A percentile compares a stretch with the other conserved stretches of the same genome.
Evolutionary conservation across 495 filamentous ascomycete species (phyloP).

Genomic region (Letharia columbiana): DNA sequence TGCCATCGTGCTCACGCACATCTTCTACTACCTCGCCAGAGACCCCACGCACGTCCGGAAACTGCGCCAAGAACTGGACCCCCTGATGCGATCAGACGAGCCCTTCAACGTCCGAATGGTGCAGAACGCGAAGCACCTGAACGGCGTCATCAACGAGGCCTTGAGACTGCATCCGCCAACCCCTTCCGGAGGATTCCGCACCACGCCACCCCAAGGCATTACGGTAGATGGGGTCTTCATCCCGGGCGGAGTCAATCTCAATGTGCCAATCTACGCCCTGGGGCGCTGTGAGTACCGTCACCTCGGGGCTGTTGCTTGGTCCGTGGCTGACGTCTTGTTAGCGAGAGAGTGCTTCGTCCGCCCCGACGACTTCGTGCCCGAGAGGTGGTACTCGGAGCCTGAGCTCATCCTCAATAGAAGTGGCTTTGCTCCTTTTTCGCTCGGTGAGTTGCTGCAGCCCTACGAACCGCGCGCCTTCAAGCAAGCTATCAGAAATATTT

Average conservation of each 20-base stretch:
- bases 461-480: not conserved
- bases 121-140: slow-evolving; percentile 31
- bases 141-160: slow-evolving; percentile 43
- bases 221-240: slow-evolving; percentile 37
- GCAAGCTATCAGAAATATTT: not conserved
- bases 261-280: slow-evolving; percentile 34
- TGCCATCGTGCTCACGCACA: slow-evolving; percentile 30
- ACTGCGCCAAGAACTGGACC: slow-evolving; percentile 30
- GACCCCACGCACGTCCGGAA: slow-evolving; percentile 25
- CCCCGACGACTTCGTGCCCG: slow-evolving; percentile 16
- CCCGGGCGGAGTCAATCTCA: slow-evolving; percentile 36
- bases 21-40: slow-evolving; percentile 34
- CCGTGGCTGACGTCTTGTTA: not conserved
- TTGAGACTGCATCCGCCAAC: slow-evolving; percentile 40
- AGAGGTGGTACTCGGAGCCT: slow-evolving; percentile 19
- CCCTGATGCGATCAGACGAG: slow-evolving; percentile 15
- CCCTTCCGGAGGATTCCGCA: slow-evolving; percentile 30
- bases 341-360: slow-evolving; percentile 13
- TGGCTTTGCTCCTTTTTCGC: slow-evolving; percentile 21
- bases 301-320: not conserved
- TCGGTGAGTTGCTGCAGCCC: slow-evolving; percentile 16
- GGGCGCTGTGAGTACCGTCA: slow-evolving; percentile 25
- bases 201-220: slow-evolving; percentile 40
- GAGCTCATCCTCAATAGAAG: slow-evolving; percentile 16
- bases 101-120: slow-evolving; percentile 21